These are phyloP conservation scores for Entomophthora muscae DNA, from an alignment of 371 early-diverging fungal species.

Conservation along the genomic window DNA sequence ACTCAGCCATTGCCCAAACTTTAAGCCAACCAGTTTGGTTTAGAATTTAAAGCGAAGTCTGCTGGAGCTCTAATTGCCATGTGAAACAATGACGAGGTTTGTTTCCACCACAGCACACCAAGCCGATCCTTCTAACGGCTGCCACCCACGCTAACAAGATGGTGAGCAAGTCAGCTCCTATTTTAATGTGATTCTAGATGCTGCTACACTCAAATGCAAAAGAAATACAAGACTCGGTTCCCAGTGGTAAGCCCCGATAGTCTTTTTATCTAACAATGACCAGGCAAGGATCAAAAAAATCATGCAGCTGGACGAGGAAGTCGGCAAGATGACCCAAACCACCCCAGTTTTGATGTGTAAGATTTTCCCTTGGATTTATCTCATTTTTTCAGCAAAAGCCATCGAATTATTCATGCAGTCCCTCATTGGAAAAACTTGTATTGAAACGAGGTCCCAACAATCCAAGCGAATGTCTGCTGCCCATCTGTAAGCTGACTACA, in stretches of 20 bases:
- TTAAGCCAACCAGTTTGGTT: too few relatives aligned
- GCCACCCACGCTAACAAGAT: not conserved
- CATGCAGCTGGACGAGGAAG: constrained; percentile 99
- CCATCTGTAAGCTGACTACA: constrained; percentile 54
- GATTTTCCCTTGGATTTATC: not conserved
- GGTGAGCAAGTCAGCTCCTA: not conserved
- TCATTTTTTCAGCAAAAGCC: constrained; percentile 47
- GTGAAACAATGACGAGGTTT: too few relatives aligned
- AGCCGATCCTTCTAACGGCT: too few relatives aligned
- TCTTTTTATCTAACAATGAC: not conserved
- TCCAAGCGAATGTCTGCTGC: constrained; percentile 68
- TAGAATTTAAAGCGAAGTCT: too few relatives aligned
- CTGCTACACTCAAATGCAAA: constrained; percentile 18
- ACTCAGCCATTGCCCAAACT: too few relatives aligned
- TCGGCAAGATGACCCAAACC: constrained; percentile 96
- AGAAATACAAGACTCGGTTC: constrained; percentile 79
- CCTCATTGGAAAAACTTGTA: constrained; percentile 68
- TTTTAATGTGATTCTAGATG: not conserved
- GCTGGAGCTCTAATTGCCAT: too few relatives aligned
- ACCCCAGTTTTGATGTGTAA: constrained; percentile 94
- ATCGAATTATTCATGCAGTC: constrained; percentile 87
- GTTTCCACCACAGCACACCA: too few relatives aligned
- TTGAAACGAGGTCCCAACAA: constrained; percentile 55
- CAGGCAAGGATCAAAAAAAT: constrained; percentile 99
- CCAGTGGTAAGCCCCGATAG: constrained; percentile 44